Base-by-base conservation (phyloP, 139 green algal species). In the Chara braunii region DNA sequence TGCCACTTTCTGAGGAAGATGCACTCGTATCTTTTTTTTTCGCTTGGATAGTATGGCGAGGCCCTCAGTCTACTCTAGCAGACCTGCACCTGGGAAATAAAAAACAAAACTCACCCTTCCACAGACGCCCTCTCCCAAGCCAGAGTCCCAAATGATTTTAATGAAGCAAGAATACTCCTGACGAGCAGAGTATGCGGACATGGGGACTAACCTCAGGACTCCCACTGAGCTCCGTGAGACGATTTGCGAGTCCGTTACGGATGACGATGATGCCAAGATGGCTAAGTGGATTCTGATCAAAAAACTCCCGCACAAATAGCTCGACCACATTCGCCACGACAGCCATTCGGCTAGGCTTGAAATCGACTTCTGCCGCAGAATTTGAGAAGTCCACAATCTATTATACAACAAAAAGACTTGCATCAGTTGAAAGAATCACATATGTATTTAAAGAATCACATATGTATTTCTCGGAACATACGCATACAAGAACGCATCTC, bases 271-370 rank as follows among this genome's bases (percentile, higher is more conserved):
- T 52, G 22, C 85, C 87, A 35, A 98, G 75, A 60, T 97, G 89
- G 45, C 78, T 87, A 24, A 97, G 72, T 0, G 90, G 90, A 68
- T 97, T 97, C 72, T 89, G 79, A 69, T 98, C 90, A 56, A 98
- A 98, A 75, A 95, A 99, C 51, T 88, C 72, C 6, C 84, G 76
- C 7, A 97, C 75, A 64, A 97, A 96, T 9, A 51, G 62, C 54
- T 74, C 64, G 31, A 58, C 55, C 18, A 23, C 33, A 14, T 18
- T 8, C 30, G 64, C 51, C 72, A 96, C 86, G 26, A 87, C 81
- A 0, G 78, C 70, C 26, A 87, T 65, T 9, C 91, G 77, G 50
- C 72, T 85, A 40, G 89, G 90, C 1, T 86, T 79, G 72, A 97
- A 81, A 77, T 97, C 91, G 11, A 60, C 43, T 1, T 75, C 78